These are phyloP conservation scores for Lachnellula arida DNA, from an alignment of 2,329 filamentous ascomycete species.

Conservation along the genomic window DNA sequence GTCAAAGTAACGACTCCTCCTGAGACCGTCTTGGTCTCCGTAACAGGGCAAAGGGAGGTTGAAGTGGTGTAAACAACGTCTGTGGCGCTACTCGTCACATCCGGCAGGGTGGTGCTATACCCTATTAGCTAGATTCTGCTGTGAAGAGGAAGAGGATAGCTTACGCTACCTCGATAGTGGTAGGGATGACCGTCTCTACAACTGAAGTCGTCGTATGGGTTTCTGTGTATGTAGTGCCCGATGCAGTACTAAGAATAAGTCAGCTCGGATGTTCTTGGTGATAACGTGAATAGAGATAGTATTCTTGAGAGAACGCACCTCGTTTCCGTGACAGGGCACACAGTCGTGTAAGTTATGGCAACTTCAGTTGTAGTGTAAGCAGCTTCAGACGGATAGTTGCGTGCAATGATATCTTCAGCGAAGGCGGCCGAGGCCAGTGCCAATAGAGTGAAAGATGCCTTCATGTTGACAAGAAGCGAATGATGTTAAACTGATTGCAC, in stretches of 20 bases:
- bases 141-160: background rate
- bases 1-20: slow-evolving; percentile 36
- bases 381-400: slow-evolving; percentile 6
- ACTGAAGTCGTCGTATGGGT: slow-evolving; percentile 37
- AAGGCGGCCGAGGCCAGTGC: slow-evolving; percentile 23
- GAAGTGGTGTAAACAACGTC: slow-evolving; percentile 29
- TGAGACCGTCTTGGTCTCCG: slow-evolving; percentile 41
- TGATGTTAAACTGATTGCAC: slow-evolving; percentile 2
- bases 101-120: slow-evolving; percentile 8
- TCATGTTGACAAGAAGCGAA: slow-evolving; percentile 25
- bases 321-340: slow-evolving; percentile 37
- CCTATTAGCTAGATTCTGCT: background rate
- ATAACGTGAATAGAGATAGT: background rate
- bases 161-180: slow-evolving; percentile 5
- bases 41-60: slow-evolving; percentile 44
- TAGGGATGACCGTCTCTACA: slow-evolving; percentile 12
- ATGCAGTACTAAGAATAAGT: slow-evolving; percentile 24
- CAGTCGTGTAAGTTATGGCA: slow-evolving; percentile 21
- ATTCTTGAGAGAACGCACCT: slow-evolving; percentile 8
- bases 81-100: slow-evolving; percentile 21
- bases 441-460: slow-evolving; percentile 23
- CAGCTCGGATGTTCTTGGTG: background rate
- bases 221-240: slow-evolving; percentile 36
- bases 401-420: slow-evolving; percentile 15
- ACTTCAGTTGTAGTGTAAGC: slow-evolving; percentile 18